These are phyloP conservation scores for Quambalaria eucalypti DNA, from an alignment of 1,284 basidiomycete genomes.

Conservation along the genomic window DNA sequence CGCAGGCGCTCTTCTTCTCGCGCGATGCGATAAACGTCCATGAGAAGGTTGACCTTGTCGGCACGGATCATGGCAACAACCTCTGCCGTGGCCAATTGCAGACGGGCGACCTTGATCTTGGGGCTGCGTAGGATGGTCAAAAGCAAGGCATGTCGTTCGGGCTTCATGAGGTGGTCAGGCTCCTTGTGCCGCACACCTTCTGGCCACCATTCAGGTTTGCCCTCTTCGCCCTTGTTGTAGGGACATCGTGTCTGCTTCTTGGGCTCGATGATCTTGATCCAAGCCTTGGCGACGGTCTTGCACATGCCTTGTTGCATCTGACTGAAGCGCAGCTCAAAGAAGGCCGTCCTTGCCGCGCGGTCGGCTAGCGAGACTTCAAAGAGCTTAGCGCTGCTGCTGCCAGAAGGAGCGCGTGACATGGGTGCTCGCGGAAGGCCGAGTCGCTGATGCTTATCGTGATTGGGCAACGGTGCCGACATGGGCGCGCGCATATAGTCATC, in stretches of 20 bases:
- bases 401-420: background rate
- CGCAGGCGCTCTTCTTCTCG: conserved; percentile 42
- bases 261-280: conserved; percentile 52
- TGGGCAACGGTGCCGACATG: conserved; percentile 19
- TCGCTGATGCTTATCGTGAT: too few species aligned
- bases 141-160: conserved; percentile 51
- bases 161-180: conserved; percentile 52
- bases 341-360: conserved; percentile 25
- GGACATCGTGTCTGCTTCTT: conserved; percentile 53
- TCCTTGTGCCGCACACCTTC: conserved; percentile 51
- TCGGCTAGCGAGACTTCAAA: conserved; percentile 10
- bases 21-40: conserved; percentile 53
- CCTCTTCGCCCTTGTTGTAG: conserved; percentile 53
- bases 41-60: conserved; percentile 50
- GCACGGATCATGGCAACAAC: conserved; percentile 49
- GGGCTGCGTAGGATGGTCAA: conserved; percentile 49
- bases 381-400: background rate
- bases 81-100: conserved; percentile 52
- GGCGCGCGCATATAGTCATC: conserved; percentile 6
- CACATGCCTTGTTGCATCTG: conserved; percentile 52
- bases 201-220: conserved; percentile 54
- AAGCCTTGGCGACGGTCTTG: conserved; percentile 53
- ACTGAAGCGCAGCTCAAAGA: conserved; percentile 43
- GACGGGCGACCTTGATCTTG: conserved; percentile 47
- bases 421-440: background rate